Evolutionary conservation across 208 protist genomes (phyloP).

Genomic region (Trypanosoma avium): DNA sequence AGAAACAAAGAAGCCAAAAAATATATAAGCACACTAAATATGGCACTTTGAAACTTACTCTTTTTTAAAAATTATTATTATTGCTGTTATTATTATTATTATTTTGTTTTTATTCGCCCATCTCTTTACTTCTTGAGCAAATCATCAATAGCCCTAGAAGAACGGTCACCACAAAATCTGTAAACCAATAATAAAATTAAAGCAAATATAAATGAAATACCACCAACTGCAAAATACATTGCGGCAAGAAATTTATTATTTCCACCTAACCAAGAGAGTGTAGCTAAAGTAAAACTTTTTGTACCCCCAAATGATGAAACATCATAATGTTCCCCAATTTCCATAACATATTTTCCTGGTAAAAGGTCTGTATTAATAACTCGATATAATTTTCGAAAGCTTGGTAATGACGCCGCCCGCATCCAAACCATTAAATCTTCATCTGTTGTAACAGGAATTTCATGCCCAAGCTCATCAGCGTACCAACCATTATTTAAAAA

Average conservation of each 20-base stretch:
- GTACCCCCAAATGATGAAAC: conserved; percentile 89
- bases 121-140: conserved; percentile 19
- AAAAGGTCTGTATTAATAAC: conserved; percentile 82
- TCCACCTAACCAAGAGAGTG: conserved; percentile 94
- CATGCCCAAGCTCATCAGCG: conserved; percentile 73
- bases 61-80: background rate
- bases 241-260: conserved; percentile 93
- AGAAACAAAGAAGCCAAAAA: too few species aligned
- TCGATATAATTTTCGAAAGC: conserved; percentile 98
- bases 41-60: too few species aligned
- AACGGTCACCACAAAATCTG: conserved; percentile 35
- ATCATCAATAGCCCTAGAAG: conserved; percentile 33
- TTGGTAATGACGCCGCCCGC: conserved; percentile 93
- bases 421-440: conserved; percentile 99
- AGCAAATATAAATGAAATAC: conserved; percentile 79
- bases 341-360: conserved; percentile 89
- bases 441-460: conserved; percentile 87
- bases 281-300: conserved; percentile 95
- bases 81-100: background rate
- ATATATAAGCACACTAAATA: too few species aligned
- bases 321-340: conserved; percentile 91
- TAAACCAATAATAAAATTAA: conserved; percentile 67
- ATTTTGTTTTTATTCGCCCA: background rate
- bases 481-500: conserved; percentile 90
- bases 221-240: conserved; percentile 93